phyloP scores from a whole-genome alignment of 2,329 filamentous ascomycete species.

The Ophiostoma australiae region DNA sequence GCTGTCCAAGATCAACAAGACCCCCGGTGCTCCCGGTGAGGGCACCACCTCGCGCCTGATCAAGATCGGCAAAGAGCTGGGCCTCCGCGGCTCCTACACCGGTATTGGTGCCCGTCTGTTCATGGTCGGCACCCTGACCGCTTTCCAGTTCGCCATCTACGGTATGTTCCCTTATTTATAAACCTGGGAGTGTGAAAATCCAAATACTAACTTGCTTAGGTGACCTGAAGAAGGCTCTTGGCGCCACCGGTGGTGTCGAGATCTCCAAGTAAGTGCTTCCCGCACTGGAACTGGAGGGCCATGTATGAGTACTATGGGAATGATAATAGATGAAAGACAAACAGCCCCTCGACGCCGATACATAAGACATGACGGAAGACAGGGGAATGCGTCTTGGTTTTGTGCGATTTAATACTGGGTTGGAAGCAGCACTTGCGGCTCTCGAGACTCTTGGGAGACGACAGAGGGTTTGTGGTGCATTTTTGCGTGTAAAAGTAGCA shows the following conservation, averaged over 20 bases:
- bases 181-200: not conserved
- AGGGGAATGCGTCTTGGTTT: not conserved
- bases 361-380: not conserved
- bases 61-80: constrained; percentile 77
- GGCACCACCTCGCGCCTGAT: constrained; percentile 68
- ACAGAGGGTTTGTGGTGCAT: constrained; percentile 5
- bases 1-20: constrained; percentile 88
- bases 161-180: constrained; percentile 34
- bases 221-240: constrained; percentile 62
- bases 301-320: constrained; percentile 11
- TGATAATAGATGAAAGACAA: constrained; percentile 12
- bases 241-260: constrained; percentile 71
- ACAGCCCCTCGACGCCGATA: not conserved
- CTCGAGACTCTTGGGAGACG: not conserved
- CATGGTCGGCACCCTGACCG: constrained; percentile 60
- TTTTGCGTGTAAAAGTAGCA: constrained; percentile 21
- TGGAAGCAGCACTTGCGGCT: constrained; percentile 1
- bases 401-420: constrained; percentile 13
- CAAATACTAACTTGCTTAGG: constrained; percentile 23
- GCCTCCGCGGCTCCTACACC: constrained; percentile 64
- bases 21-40: constrained; percentile 72
- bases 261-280: constrained; percentile 46
- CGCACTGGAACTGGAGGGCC: not conserved
- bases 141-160: constrained; percentile 81
- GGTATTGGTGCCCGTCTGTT: constrained; percentile 64